phyloP scores from a whole-genome alignment of 345 rosid genomes.

The Boechera divaricarpa region DNA sequence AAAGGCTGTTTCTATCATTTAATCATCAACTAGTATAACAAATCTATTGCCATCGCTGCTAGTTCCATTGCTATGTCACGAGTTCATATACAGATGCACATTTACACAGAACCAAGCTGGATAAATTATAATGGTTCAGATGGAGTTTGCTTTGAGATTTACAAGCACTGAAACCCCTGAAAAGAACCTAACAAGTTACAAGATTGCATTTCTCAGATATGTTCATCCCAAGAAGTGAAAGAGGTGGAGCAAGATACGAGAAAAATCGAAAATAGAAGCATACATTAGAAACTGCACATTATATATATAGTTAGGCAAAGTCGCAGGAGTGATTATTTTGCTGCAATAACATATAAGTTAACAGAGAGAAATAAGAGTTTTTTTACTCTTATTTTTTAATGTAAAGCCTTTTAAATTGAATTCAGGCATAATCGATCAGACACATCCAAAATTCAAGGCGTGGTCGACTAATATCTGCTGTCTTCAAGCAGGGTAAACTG shows the following conservation, averaged over 20 bases:
- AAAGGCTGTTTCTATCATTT: constrained; percentile 8
- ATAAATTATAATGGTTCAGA: not conserved
- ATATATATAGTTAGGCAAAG: constrained; percentile 49
- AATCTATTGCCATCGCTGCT: not conserved
- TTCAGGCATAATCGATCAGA: constrained; percentile 44
- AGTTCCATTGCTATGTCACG: constrained; percentile 3
- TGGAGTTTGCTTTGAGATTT: not conserved
- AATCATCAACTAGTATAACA: constrained; percentile 17
- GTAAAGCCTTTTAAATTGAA: constrained; percentile 46
- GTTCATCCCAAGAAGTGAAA: constrained; percentile 6
- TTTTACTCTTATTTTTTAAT: constrained; percentile 1
- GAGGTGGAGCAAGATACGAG: constrained; percentile 5
- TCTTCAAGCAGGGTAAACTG: constrained; percentile 41
- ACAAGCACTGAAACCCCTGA: constrained; percentile 19
- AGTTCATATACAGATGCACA: constrained; percentile 7
- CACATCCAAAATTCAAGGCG: constrained; percentile 48
- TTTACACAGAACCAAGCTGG: constrained; percentile 11
- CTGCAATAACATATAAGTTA: constrained; percentile 51
- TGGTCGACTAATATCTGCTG: constrained; percentile 48
- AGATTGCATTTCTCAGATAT: constrained; percentile 14
- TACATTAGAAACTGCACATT: constrained; percentile 57
- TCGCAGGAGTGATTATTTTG: constrained; percentile 45
- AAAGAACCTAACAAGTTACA: constrained; percentile 5
- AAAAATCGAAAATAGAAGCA: not conserved
- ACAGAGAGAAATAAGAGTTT: constrained; percentile 33